Percentiles rank a stretch among this genome's conserved stretches.
These are phyloP conservation scores for Parastagonospora avenae DNA, from an alignment of 2,329 filamentous ascomycete species.

Conservation along the genomic window DNA sequence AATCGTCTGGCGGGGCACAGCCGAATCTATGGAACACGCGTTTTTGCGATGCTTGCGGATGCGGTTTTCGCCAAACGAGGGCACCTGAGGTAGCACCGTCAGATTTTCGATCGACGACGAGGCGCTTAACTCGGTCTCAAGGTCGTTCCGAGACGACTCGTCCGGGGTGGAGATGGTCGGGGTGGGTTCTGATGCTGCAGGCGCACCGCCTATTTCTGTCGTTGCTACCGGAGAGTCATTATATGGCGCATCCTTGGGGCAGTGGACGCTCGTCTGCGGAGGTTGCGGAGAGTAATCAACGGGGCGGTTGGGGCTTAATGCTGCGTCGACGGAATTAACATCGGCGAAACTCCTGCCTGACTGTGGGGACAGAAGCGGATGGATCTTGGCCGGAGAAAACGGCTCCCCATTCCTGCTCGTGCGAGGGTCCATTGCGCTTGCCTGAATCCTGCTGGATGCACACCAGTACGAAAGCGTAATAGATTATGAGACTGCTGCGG, in stretches of 20 bases:
- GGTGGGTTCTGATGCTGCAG: constrained; percentile 23
- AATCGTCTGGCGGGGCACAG: constrained; percentile 76
- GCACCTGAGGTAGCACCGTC: constrained; percentile 35
- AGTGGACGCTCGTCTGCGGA: constrained; percentile 31
- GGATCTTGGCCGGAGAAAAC: constrained; percentile 41
- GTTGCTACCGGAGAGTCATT: constrained; percentile 39
- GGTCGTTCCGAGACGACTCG: constrained; percentile 29
- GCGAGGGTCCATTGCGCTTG: constrained; percentile 30
- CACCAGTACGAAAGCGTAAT: constrained; percentile 16
- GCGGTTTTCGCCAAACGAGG: constrained; percentile 46
- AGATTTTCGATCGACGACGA: constrained; percentile 45
- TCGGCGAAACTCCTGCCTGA: constrained; percentile 34
- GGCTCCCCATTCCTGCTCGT: constrained; percentile 35
- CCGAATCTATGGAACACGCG: constrained; percentile 63
- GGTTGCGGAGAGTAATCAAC: constrained; percentile 28
- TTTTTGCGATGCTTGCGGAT: constrained; percentile 46
- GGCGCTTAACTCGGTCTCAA: constrained; percentile 29
- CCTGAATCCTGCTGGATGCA: constrained; percentile 14
- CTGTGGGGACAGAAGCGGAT: constrained; percentile 43
- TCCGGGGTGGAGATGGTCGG: constrained; percentile 29
- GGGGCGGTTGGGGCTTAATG: constrained; percentile 32
- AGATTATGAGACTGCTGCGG: constrained; percentile 8
- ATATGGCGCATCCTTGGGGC: constrained; percentile 23
- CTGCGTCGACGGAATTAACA: constrained; percentile 37
- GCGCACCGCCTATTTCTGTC: constrained; percentile 32